phyloP scores from a whole-genome alignment of 2,329 filamentous ascomycete species.

The Bipolaris oryzae region DNA sequence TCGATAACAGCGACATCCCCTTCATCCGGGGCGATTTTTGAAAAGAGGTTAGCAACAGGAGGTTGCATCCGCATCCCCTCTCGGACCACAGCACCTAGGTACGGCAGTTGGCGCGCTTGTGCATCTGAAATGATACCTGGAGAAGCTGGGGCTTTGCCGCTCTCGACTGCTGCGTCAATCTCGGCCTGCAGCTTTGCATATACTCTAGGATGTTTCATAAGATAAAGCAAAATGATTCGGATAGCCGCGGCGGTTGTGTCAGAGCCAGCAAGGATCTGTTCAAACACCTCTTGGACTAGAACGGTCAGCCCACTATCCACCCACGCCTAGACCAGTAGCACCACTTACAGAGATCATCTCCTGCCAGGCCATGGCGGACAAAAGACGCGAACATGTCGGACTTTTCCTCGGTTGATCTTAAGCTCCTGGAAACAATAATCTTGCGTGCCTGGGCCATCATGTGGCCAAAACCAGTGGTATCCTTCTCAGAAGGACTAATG shows the following conservation, averaged over 20 bases:
- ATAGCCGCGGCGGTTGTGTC: slow-evolving; percentile 64
- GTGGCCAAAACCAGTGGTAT: slow-evolving; percentile 35
- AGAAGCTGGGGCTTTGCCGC: slow-evolving; percentile 42
- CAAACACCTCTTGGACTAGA: slow-evolving; percentile 49
- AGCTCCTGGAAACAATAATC: slow-evolving; percentile 51
- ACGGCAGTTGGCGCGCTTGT: slow-evolving; percentile 51
- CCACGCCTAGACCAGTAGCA: neutral
- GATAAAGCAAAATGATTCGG: slow-evolving; percentile 59
- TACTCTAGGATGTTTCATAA: slow-evolving; percentile 58
- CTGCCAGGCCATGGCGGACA: slow-evolving; percentile 53
- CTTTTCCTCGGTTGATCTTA: slow-evolving; percentile 50
- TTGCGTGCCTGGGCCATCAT: slow-evolving; percentile 44
- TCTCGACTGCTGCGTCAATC: slow-evolving; percentile 50
- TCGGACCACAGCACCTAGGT: slow-evolving; percentile 55
- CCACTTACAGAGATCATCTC: slow-evolving; percentile 44
- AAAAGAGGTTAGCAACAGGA: slow-evolving; percentile 44
- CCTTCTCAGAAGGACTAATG: slow-evolving; percentile 47
- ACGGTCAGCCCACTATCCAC: neutral
- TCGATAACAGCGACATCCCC: slow-evolving; percentile 42
- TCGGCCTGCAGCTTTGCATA: slow-evolving; percentile 56
- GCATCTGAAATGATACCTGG: slow-evolving; percentile 56
- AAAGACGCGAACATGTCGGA: slow-evolving; percentile 63
- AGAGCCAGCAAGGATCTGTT: slow-evolving; percentile 61
- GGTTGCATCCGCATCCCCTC: slow-evolving; percentile 56
- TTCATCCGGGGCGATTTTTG: slow-evolving; percentile 36